These are phyloP conservation scores for Wickerhamomyces subpelliculosus DNA, from an alignment of 805 yeast species.

Conservation along the genomic window DNA sequence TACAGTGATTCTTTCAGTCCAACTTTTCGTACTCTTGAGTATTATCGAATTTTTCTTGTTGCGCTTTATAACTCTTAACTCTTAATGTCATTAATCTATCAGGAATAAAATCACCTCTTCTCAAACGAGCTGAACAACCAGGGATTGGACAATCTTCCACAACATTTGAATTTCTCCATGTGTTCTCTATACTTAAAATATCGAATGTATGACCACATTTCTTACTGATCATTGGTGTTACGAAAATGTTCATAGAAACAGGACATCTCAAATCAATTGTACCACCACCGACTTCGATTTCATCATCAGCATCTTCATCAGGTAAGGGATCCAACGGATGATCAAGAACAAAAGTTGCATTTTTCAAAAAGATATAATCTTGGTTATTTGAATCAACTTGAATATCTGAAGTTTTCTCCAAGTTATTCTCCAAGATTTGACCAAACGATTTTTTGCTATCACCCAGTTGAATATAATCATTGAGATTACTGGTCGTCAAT, in stretches of 20 bases:
- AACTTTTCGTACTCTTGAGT: slow-evolving; percentile 10
- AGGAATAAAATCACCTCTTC: slow-evolving; percentile 28
- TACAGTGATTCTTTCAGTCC: background rate
- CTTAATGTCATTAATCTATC: slow-evolving; percentile 54
- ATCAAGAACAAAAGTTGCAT: slow-evolving; percentile 40
- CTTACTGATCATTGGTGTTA: slow-evolving; percentile 46
- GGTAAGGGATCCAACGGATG: slow-evolving; percentile 64
- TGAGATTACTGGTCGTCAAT: slow-evolving; percentile 8
- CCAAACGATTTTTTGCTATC: slow-evolving; percentile 12
- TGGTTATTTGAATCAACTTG: slow-evolving; percentile 1
- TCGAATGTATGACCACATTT: slow-evolving; percentile 63
- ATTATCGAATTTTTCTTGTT: slow-evolving; percentile 8
- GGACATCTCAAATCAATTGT: slow-evolving; percentile 64
- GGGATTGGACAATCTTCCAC: slow-evolving; percentile 49
- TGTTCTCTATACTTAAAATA: slow-evolving; percentile 33
- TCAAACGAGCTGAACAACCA: slow-evolving; percentile 33
- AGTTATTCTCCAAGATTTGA: slow-evolving; percentile 4
- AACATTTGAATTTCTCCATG: slow-evolving; percentile 14
- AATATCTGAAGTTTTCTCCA: background rate
- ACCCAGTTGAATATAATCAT: slow-evolving; percentile 4
- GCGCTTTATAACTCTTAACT: slow-evolving; percentile 32
- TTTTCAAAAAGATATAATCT: slow-evolving; percentile 26
- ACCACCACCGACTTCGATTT: slow-evolving; percentile 64
- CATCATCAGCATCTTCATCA: slow-evolving; percentile 38
- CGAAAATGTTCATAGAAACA: slow-evolving; percentile 44